Percentiles rank a stretch among this genome's conserved stretches.
Evolutionary conservation across 2,329 filamentous ascomycete species (phyloP).

Genomic region (Thelonectria discophora): DNA sequence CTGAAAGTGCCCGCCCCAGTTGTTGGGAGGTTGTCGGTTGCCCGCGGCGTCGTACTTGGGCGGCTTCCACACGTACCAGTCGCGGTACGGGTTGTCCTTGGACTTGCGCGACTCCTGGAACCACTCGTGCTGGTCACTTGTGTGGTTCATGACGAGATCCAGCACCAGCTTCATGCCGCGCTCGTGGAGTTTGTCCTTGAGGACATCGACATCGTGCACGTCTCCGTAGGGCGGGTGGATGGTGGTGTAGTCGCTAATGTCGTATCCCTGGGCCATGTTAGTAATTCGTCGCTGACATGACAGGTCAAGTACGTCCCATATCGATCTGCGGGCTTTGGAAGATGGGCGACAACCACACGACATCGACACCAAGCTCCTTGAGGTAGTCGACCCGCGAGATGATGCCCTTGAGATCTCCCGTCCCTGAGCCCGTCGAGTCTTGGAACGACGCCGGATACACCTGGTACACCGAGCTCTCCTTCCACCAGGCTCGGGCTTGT

Average conservation of each 20-base stretch:
- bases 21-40: constrained; percentile 68
- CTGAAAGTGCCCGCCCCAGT: constrained; percentile 57
- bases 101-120: constrained; percentile 64
- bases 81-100: constrained; percentile 62
- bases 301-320: constrained; percentile 68
- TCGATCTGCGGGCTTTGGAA: constrained; percentile 67
- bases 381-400: constrained; percentile 66
- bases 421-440: constrained; percentile 64
- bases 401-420: constrained; percentile 66
- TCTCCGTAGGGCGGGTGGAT: constrained; percentile 75
- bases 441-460: constrained; percentile 71
- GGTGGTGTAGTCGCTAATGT: constrained; percentile 73
- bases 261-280: constrained; percentile 62
- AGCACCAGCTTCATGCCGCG: constrained; percentile 75
- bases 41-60: constrained; percentile 65
- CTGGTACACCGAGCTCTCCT: constrained; percentile 68
- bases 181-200: constrained; percentile 68
- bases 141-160: constrained; percentile 80
- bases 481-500: constrained; percentile 61
- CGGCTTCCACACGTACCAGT: constrained; percentile 74
- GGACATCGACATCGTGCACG: constrained; percentile 69
- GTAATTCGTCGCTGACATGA: not conserved
- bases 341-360: constrained; percentile 63
- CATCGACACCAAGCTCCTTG: constrained; percentile 63
- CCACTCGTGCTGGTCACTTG: constrained; percentile 65